Evolutionary conservation across 345 rosid genomes (phyloP), one percentile per base, ranked within the genome.

Genomic region (Schrenkiella parvula): DNA sequence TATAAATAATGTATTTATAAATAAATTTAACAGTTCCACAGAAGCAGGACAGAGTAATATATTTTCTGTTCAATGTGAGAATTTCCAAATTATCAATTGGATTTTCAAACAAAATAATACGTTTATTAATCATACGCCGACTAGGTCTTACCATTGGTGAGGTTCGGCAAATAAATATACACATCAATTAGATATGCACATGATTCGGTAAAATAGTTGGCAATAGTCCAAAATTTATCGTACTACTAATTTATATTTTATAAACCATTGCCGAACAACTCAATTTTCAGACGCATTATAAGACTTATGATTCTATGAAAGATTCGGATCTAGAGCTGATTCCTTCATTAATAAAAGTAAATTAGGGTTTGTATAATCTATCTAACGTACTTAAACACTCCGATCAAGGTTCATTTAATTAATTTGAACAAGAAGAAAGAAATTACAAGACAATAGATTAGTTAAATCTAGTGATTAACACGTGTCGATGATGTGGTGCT

Each of bases 401-500:
- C 25, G 8, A n/a, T n/a, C n/a, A n/a, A 57, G 62, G 53, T 39
- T 39, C 55, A 32, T 22, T 51, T 22, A 64, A 53, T 63, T 63
- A 17, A 35, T 37, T 55, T 41, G 41, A 23, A 56, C 54, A 54
- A n/a, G 12, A 39, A 31, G 55, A 8, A 26, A 12, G 11, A 8
- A 14, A 0, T 21, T 14, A 7, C 6, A 5, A 28, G 4, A 15
- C 44, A 58, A 38, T 17, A 29, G 3, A 50, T 4, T 47, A 29
- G n/a, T 50, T 21, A 31, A 74, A 67, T 51, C 4, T 48, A 17
- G 25, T 68, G 53, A 54, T 35, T 48, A 61, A 63, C 79, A 61
- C 79, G 74, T 75, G 70, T 68, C 56, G 31, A 31, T 22, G 31
- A 56, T 10, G 6, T 31, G 19, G 35, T 63, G 71, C 54, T 34